Evolutionary conservation across 2,329 filamentous ascomycete genomes (phyloP), one percentile per base, ranked within the genome.

Genomic region (Macrophomina tecta): DNA sequence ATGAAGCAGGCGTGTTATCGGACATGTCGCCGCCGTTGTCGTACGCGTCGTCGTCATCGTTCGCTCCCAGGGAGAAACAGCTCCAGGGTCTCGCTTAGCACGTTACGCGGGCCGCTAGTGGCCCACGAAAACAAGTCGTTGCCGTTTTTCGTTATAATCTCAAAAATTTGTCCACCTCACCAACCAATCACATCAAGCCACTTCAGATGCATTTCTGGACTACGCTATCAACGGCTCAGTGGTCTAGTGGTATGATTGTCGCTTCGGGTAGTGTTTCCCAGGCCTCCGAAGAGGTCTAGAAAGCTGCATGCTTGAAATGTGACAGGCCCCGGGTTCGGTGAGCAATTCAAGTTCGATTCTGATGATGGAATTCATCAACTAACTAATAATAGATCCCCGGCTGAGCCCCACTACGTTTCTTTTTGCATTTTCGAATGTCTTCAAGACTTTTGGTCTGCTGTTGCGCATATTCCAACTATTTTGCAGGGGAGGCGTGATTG

Each of bases 201-300:
- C 42, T 45, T 5, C 42, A 16, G 42, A 45, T 45, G 16, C 42
- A 45, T 14, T 45, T 23, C 46, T 49, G 18, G 23, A 49, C 46
- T 23, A 6, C 8, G 18, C 46, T 49, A 8, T 49, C 46, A 49
- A 49, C 28, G 70, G 70, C 70, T 68, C 67, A 70, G 69, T 87
- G 84, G 85, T 87, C 85, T 87, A 87, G 86, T 85, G 86, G 86
- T 88, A 89, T 88, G 86, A 88, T 89, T 88, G 86, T 87, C 85
- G 86, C 87, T 88, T 88, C 89, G 87, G 86, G 86, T 76, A 36
- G 0, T 3, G 18, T 30, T 23, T 51, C 48, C 48, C 48, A 30
- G 18, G 5, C 48, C 23, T 51, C 48, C 14, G 12, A 45, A 36
- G 40, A 32, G 55, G 38, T n/a, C 28, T 42, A 7, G 18, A 34